Conservation (phyloP, 129 eudicot genomes). For the Cynara cardunculus region DNA sequence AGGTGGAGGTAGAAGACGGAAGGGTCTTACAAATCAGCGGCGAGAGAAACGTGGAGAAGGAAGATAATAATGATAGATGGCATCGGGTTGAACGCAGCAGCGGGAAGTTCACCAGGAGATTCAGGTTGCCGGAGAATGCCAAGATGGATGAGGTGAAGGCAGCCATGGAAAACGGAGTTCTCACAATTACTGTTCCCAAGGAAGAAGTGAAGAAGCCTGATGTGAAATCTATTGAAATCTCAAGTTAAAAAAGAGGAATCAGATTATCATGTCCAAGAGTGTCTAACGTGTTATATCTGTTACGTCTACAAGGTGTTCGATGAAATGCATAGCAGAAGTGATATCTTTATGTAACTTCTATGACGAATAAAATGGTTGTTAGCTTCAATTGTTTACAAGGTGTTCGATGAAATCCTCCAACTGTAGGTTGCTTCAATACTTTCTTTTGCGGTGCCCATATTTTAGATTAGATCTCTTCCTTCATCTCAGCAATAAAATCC, state of each 20-base stretch:
- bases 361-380: background rate
- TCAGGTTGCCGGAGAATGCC: slow-evolving; percentile 45
- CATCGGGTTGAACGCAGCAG: slow-evolving; percentile 33
- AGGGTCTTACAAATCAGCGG: slow-evolving; percentile 38
- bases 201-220: slow-evolving; percentile 42
- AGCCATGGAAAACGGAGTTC: slow-evolving; percentile 39
- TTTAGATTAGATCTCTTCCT: too few species aligned
- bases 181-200: slow-evolving; percentile 38
- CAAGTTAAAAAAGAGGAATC: slow-evolving; percentile 7
- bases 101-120: slow-evolving; percentile 42
- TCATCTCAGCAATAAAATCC: too few species aligned
- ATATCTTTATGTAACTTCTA: too few species aligned
- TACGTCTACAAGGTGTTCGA: background rate
- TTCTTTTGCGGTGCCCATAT: too few species aligned
- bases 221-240: slow-evolving; percentile 31
- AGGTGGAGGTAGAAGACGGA: slow-evolving; percentile 37
- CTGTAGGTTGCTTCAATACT: too few species aligned
- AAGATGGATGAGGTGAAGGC: slow-evolving; percentile 40
- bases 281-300: too few species aligned
- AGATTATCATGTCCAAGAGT: background rate
- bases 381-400: background rate
- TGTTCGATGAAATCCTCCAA: too few species aligned
- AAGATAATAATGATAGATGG: slow-evolving; percentile 46
- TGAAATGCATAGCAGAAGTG: background rate
- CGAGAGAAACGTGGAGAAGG: slow-evolving; percentile 43